Evolutionary conservation across 2,329 filamentous ascomycete genomes (phyloP), one percentile per base, ranked within the genome.

Genomic region (Colletotrichum abscissum): DNA sequence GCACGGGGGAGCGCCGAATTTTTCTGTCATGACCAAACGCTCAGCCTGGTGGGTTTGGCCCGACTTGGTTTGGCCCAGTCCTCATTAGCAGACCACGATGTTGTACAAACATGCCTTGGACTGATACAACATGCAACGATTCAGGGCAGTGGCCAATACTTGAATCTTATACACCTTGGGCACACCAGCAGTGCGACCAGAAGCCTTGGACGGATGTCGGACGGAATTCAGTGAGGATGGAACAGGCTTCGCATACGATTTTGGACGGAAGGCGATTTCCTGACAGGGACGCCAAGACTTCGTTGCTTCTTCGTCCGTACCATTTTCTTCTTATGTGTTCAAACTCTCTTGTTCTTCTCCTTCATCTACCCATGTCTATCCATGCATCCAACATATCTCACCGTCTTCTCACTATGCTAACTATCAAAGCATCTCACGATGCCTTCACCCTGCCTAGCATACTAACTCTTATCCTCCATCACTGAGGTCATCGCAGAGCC

Each of bases 261-360:
- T 71, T 72, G 59, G 66, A 56, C 55, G 19, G 60, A 70, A 70
- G 46, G 55, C 35, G 52, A 66, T 73, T 65, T 60, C 54, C 46
- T 70, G 70, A 66, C 59, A 73, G 70, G 67, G 60, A 66, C 70
- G 59, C 60, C 70, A 69, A 72, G 66, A 24, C 42, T 52, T 35
- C 9, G 11, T 63, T 42, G 19, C 22, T 14, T 64, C 62, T 42
- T 56, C 52, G 33, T 42, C 49, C 7, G 63, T 26, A 35, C 49
- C 22, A 1, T 28, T 24, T 24, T 6, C 12, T 56, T 22, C 30
- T 38, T 16, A 6, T 54, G 26, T 52, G 28, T 26, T 54, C 46
- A 35, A n/a, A 33, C 30, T 7, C 5, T 24, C 11, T 14, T 33
- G 22, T 35, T 30, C 28, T n/a, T 63, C 28, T 54, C n/a, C 8